These are phyloP conservation scores for Alloteropsis semialata DNA, from an alignment of 176 grass and related monocot genomes.

Conservation along the genomic window DNA sequence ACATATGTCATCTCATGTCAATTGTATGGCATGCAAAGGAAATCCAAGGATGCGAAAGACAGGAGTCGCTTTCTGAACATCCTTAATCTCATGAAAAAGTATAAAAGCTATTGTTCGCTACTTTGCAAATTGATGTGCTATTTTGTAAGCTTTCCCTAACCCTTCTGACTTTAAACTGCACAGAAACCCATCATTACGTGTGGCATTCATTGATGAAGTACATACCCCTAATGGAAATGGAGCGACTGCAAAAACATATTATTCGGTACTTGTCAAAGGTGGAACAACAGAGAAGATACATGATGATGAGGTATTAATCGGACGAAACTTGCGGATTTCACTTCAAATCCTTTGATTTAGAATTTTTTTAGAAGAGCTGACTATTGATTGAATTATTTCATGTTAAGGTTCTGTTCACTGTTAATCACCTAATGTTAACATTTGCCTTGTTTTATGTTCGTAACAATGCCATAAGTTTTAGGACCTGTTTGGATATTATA, in stretches of 20 bases:
- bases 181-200: conserved; percentile 67
- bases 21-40: conserved; percentile 85
- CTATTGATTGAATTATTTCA: too few relatives aligned
- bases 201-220: conserved; percentile 91
- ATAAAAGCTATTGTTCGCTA: conserved; percentile 14
- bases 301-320: conserved; percentile 71
- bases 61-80: conserved; percentile 77
- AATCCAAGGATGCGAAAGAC: conserved; percentile 46
- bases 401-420: too few relatives aligned
- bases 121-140: too few relatives aligned
- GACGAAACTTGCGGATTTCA: conserved; percentile 1
- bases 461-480: too few relatives aligned
- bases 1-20: conserved; percentile 97
- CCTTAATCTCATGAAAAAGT: conserved; percentile 80
- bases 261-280: conserved; percentile 98
- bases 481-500: too few relatives aligned
- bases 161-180: conserved; percentile 26
- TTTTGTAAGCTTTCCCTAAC: neutral
- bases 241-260: conserved; percentile 70
- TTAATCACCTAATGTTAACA: too few relatives aligned
- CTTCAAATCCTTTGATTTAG: neutral
- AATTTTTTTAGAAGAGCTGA: too few relatives aligned
- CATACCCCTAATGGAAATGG: conserved; percentile 40
- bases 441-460: too few relatives aligned
- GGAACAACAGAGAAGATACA: too few relatives aligned